Conservation (phyloP, 257 asterid genomes). For the Solanum clarkiae region DNA sequence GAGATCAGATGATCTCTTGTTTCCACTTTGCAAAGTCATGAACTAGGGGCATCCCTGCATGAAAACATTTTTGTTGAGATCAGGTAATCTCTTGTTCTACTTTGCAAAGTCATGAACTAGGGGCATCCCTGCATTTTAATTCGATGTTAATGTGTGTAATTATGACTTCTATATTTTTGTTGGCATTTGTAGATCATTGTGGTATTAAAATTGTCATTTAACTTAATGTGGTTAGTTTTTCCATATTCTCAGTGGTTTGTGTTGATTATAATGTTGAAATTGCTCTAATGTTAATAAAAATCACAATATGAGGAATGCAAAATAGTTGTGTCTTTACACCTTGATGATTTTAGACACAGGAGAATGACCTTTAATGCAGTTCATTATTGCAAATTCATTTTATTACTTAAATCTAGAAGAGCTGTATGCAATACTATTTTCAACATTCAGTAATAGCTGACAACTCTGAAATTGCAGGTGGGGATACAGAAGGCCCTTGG, state of each 20-base stretch:
- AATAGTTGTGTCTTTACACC: neutral
- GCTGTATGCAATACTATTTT: neutral
- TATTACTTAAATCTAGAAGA: neutral
- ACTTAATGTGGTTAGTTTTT: neutral
- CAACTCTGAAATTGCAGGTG: constrained; percentile 34
- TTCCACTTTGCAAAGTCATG: neutral
- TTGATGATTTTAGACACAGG: neutral
- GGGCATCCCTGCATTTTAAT: neutral
- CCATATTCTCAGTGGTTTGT: neutral
- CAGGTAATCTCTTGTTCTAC: neutral
- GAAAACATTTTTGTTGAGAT: neutral
- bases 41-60: neutral
- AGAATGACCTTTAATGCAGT: neutral
- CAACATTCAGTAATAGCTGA: neutral
- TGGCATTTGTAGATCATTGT: neutral
- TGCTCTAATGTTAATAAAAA: neutral
- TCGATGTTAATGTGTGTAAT: neutral
- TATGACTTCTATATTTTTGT: neutral
- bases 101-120: neutral
- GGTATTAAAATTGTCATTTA: neutral
- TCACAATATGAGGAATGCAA: neutral
- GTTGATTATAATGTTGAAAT: neutral
- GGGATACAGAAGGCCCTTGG: constrained; percentile 84
- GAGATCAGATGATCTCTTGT: neutral
- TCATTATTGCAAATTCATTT: neutral